Evolutionary conservation across 306 rosid genomes (phyloP).

Genomic region (Astragalus membranaceus): DNA sequence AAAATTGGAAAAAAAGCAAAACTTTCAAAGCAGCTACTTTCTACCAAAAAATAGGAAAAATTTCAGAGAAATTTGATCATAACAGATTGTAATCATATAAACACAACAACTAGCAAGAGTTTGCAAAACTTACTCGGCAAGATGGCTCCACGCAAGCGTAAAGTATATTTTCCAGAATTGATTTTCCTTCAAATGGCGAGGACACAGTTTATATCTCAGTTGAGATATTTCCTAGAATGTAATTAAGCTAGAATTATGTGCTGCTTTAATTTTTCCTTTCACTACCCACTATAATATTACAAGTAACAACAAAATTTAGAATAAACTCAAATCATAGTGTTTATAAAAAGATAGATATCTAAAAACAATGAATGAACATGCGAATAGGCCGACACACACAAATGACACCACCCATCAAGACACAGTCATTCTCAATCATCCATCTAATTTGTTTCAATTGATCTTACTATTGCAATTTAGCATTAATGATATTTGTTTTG

Average conservation of each 20-base stretch:
- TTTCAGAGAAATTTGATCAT: not conserved
- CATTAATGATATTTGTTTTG: no score
- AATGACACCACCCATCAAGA: no score
- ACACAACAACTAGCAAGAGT: not conserved
- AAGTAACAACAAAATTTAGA: not conserved
- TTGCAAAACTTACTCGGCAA: slow-evolving; percentile 57
- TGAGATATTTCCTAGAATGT: slow-evolving; percentile 72
- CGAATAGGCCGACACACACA: no score
- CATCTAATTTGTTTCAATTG: no score
- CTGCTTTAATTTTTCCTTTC: not conserved
- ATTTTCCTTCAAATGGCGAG: slow-evolving; percentile 75
- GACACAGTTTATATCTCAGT: slow-evolving; percentile 75
- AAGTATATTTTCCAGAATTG: slow-evolving; percentile 88
- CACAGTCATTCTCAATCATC: no score
- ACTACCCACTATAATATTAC: not conserved
- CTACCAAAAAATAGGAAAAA: not conserved
- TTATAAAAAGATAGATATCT: not conserved
- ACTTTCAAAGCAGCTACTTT: slow-evolving; percentile 3
- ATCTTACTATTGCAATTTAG: no score
- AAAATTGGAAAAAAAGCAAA: not conserved
- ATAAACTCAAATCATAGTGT: not conserved
- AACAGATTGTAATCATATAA: not conserved
- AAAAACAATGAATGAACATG: not conserved
- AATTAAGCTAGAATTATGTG: slow-evolving; percentile 3
- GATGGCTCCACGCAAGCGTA: slow-evolving; percentile 60